Conservation (phyloP, 345 rosid species). For the Eucalyptus virginea region DNA sequence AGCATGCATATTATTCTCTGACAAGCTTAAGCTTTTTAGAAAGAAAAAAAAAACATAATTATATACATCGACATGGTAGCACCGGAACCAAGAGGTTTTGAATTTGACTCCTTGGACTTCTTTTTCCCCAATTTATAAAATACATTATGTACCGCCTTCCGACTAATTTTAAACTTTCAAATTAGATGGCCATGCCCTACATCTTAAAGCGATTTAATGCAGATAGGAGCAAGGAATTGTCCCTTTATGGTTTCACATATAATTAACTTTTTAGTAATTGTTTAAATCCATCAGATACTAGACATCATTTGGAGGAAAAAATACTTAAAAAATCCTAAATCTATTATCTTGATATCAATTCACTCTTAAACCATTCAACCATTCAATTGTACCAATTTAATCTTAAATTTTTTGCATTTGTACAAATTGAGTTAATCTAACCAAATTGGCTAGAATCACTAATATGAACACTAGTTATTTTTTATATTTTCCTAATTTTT, state of each 20-base stretch:
- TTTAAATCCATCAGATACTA: neutral
- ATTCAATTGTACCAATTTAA: no score
- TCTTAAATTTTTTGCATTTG: accelerated
- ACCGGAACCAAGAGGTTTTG: no score
- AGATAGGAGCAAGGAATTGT: neutral
- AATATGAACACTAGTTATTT: no score
- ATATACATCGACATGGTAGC: no score
- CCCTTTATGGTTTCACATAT: neutral
- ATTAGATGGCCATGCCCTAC: neutral
- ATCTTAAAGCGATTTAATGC: neutral
- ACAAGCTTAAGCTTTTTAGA: no score
- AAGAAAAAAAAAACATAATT: no score
- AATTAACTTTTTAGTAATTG: neutral
- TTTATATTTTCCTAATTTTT: no score
- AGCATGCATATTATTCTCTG: no score
- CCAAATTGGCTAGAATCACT: no score
- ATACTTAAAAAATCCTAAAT: accelerated
- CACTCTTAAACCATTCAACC: no score
- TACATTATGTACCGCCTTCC: neutral
- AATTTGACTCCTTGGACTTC: no score
- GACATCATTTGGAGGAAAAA: neutral
- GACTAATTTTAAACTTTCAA: neutral
- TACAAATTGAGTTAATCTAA: accelerated
- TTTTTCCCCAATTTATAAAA: no score
- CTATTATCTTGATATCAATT: accelerated